Percentiles rank a stretch among this genome's conserved stretches.
Evolutionary conservation across 306 rosid genomes (phyloP).

Genomic region (Lathyrus sativus): DNA sequence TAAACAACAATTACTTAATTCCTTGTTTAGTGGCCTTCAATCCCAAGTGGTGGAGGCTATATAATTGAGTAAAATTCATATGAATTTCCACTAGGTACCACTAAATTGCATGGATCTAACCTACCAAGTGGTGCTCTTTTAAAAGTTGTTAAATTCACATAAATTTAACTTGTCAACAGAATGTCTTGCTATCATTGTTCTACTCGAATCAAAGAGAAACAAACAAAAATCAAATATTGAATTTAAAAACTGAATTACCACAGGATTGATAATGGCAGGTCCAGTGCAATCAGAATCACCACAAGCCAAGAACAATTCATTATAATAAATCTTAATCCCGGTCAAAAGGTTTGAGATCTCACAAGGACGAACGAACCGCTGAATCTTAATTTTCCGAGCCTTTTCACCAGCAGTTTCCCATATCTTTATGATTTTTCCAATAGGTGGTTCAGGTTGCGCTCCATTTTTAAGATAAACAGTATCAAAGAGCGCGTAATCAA

Average conservation of each 20-base stretch:
- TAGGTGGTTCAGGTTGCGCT: constrained; percentile 46
- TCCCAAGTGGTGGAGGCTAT: not conserved
- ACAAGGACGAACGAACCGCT: constrained; percentile 75
- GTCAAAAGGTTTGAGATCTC: constrained; percentile 54
- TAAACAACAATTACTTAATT: not conserved
- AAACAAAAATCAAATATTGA: not conserved
- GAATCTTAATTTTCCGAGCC: constrained; percentile 59
- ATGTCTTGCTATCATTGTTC: not conserved
- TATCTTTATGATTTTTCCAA: constrained; percentile 72
- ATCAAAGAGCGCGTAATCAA: constrained; percentile 60
- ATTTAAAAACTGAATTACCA: constrained; percentile 53
- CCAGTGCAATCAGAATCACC: constrained; percentile 61
- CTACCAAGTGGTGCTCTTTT: not conserved
- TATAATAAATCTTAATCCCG: constrained; percentile 37
- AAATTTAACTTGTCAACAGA: not conserved
- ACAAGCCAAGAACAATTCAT: constrained; percentile 69
- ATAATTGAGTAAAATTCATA: not conserved
- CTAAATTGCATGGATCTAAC: not conserved
- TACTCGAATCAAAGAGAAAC: not conserved
- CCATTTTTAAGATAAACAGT: constrained; percentile 55
- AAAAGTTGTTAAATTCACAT: not conserved
- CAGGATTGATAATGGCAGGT: constrained; percentile 58
- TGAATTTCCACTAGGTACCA: not conserved
- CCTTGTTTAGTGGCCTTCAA: not conserved
- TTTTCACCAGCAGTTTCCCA: constrained; percentile 58